phyloP scores from a whole-genome alignment of 2,329 filamentous ascomycete species.

The Nannizziopsis barbatae region DNA sequence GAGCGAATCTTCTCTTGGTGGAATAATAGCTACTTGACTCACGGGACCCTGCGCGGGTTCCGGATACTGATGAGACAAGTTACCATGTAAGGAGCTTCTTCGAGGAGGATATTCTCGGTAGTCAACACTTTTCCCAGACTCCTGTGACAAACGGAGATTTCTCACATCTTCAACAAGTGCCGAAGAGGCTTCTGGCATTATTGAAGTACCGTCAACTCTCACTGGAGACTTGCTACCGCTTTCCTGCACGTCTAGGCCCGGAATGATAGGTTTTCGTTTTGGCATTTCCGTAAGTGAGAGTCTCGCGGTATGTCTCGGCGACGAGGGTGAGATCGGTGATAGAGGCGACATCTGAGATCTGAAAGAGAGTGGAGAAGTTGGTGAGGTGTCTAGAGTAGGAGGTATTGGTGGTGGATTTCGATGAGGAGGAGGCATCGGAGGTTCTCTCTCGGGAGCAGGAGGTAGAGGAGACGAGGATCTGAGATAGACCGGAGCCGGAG shows the following conservation, averaged over 20 bases:
- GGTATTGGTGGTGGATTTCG: constrained; percentile 16
- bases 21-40: constrained; percentile 14
- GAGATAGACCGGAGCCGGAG: constrained; percentile 36
- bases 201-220: constrained; percentile 22
- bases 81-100: constrained; percentile 1
- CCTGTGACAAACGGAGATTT: constrained; percentile 12
- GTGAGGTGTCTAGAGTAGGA: constrained; percentile 5
- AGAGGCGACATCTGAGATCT: not conserved
- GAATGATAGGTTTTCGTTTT: constrained; percentile 21
- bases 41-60: constrained; percentile 7
- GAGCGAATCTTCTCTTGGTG: constrained; percentile 8
- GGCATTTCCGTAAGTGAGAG: constrained; percentile 13
- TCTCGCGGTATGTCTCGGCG: constrained; percentile 17
- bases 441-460: constrained; percentile 14
- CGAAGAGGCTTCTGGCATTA: constrained; percentile 22
- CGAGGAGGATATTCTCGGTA: constrained; percentile 2
- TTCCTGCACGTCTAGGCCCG: constrained; percentile 17
- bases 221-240: constrained; percentile 25
- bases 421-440: constrained; percentile 15
- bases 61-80: not conserved
- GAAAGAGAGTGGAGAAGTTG: not conserved
- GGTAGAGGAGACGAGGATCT: constrained; percentile 27
- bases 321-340: constrained; percentile 19
- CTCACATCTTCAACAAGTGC: constrained; percentile 22
- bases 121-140: not conserved